Percentiles rank a stretch among this genome's conserved stretches.
phyloP scores from a whole-genome alignment of 495 filamentous ascomycete species.

The Hypomontagnella monticulosa region DNA sequence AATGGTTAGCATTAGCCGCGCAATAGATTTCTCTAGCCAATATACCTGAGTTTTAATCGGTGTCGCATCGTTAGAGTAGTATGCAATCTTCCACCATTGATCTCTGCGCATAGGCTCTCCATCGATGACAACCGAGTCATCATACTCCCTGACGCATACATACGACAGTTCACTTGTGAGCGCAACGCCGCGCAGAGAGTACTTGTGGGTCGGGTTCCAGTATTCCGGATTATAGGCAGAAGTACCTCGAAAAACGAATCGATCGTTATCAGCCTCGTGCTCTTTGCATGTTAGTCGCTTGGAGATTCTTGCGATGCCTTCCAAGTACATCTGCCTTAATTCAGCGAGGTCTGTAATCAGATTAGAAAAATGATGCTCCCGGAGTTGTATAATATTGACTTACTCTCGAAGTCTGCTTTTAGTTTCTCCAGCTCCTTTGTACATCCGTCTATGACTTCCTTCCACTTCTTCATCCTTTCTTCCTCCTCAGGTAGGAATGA shows the following conservation, averaged over 20 bases:
- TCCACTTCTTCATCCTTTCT: conserved; percentile 31
- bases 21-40: not conserved
- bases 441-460: conserved; percentile 27
- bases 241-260: conserved; percentile 41
- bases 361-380: conserved; percentile 27
- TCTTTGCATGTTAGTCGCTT: conserved; percentile 49
- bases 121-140: conserved; percentile 32
- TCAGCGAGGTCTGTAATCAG: conserved; percentile 32
- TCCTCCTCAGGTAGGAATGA: conserved; percentile 35
- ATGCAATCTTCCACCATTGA: conserved; percentile 57
- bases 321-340: conserved; percentile 23
- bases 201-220: conserved; percentile 52
- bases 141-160: conserved; percentile 46
- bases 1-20: conserved; percentile 21
- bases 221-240: conserved; percentile 41
- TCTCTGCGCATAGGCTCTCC: conserved; percentile 33
- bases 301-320: conserved; percentile 35
- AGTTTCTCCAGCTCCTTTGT: conserved; percentile 29
- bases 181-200: conserved; percentile 54
- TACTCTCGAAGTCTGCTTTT: conserved; percentile 22
- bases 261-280: conserved; percentile 38
- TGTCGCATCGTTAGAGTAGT: conserved; percentile 36
- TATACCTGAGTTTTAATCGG: conserved; percentile 51
- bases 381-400: not conserved
- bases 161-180: conserved; percentile 49